Percentiles rank a stretch among this genome's conserved stretches.
These are phyloP conservation scores for Calycina marina DNA, from an alignment of 2,329 filamentous ascomycete species.

Conservation along the genomic window DNA sequence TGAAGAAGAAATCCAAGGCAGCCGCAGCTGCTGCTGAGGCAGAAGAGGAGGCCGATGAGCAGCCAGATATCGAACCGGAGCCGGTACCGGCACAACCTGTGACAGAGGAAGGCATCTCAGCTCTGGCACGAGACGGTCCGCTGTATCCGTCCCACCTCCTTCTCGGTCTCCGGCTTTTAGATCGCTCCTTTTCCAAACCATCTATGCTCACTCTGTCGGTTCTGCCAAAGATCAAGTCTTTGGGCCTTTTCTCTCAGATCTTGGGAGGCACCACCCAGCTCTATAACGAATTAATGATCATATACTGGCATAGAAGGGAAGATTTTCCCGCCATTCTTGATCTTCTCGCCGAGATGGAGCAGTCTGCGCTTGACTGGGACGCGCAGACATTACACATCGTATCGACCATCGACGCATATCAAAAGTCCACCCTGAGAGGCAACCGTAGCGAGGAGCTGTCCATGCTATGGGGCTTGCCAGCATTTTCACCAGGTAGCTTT, in stretches of 20 bases:
- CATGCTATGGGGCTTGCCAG: constrained; percentile 17
- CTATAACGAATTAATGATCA: constrained; percentile 50
- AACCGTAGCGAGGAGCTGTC: constrained; percentile 11
- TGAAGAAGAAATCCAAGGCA: neutral
- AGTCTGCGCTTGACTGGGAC: constrained; percentile 18
- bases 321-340: constrained; percentile 26
- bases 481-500: constrained; percentile 15
- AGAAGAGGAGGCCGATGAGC: constrained; percentile 4
- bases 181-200: constrained; percentile 37
- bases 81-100: neutral
- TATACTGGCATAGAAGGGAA: constrained; percentile 45
- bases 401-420: constrained; percentile 10
- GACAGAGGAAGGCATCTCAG: constrained; percentile 7
- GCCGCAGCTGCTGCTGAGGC: neutral
- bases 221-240: constrained; percentile 50
- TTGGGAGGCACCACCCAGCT: constrained; percentile 56
- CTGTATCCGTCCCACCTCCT: constrained; percentile 50
- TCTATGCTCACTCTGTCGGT: constrained; percentile 46
- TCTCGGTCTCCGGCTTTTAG: constrained; percentile 39
- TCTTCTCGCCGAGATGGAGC: constrained; percentile 21
- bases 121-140: constrained; percentile 42
- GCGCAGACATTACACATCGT: constrained; percentile 19
- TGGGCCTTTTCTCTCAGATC: constrained; percentile 56
- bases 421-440: constrained; percentile 8
- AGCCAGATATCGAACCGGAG: neutral